These are phyloP conservation scores for Cryptococcus jaspeensis DNA, from an alignment of 1,284 basidiomycete genomes.

Conservation along the genomic window DNA sequence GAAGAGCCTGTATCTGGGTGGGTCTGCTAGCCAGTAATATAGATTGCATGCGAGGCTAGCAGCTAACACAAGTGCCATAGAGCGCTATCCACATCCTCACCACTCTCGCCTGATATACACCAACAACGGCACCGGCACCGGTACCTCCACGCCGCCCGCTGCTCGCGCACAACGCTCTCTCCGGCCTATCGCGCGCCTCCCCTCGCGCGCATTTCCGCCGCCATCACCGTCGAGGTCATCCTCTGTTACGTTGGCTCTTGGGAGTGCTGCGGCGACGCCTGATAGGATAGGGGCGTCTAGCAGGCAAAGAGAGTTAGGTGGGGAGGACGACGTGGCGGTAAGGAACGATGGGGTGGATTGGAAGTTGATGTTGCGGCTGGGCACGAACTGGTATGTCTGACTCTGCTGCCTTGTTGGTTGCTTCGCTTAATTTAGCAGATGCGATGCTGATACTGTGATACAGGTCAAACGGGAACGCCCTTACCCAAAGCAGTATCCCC, in stretches of 20 bases:
- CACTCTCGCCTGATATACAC: slow-evolving; percentile 35
- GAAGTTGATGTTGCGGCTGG: slow-evolving; percentile 48
- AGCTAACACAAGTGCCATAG: slow-evolving; percentile 13
- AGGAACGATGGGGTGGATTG: slow-evolving; percentile 49
- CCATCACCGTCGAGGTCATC: slow-evolving; percentile 41
- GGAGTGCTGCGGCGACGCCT: background rate
- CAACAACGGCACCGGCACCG: background rate
- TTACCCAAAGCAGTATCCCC: slow-evolving; percentile 32
- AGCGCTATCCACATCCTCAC: slow-evolving; percentile 48
- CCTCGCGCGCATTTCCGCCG: slow-evolving; percentile 47
- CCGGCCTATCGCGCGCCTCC: slow-evolving; percentile 40
- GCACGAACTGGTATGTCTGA: slow-evolving; percentile 47
- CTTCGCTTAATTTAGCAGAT: too few species aligned
- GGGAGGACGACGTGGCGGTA: slow-evolving; percentile 22
- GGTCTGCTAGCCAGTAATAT: slow-evolving; percentile 1
- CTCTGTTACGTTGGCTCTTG: slow-evolving; percentile 1
- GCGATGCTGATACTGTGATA: background rate
- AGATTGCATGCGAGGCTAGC: background rate
- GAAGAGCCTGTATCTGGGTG: slow-evolving; percentile 46
- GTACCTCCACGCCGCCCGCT: background rate
- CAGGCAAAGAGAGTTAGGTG: background rate
- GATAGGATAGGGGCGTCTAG: background rate
- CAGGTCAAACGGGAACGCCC: slow-evolving; percentile 49
- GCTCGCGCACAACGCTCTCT: slow-evolving; percentile 12
- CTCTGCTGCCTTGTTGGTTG: too few species aligned